Evolutionary conservation across 2,329 filamentous ascomycete genomes (phyloP), one percentile per base, ranked within the genome.

Genomic region (Waltergamsia citrina): DNA sequence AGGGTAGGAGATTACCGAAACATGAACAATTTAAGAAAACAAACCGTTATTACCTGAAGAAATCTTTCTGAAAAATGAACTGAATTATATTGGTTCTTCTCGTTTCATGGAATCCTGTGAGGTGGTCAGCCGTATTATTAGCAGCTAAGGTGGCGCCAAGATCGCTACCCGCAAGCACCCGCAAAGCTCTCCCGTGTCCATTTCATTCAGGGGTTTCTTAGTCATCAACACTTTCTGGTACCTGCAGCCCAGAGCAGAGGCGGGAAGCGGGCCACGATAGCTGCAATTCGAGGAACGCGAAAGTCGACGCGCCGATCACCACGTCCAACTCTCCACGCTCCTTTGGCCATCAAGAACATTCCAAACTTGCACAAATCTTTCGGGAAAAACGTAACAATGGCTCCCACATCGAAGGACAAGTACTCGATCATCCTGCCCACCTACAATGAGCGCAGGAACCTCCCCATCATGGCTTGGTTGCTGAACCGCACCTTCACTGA

Each of bases 401-500:
- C 69, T 37, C 54, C 62, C 34, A 40, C 48, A 24, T 41, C 51
- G 33, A 59, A 60, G 49, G 52, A 92, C 71, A 94, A 90, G 65
- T 98, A 95, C 74, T 94, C 90, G 46, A 81, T 98, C 56, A 90
- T 98, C 55, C 78, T 98, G 44, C 92, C 92, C 38, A 98, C 92
- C 41, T 98, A 94, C 77, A 96, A 98, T 61, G 92, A 98, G 74
- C 85, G 92, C 56, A 80, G 79, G 60, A 98, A 98, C 66, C 78
- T 98, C 46, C 92, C 92, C 51, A 92, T 98, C 58, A 86, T 96
- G 56, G 77, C 82, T 52, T 96, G 87, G 85, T 69, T 98, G 59
- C 74, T 98, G 46, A 85, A 94, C 66, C 81, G 80, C 59, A 95
- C 81, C 42, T 96, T 96, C 60, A 85, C 80, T 33, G 78, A 94